Evolutionary conservation across 108 stramenopile genomes (phyloP).

Genomic region (Cylindrotheca fusiformis): DNA sequence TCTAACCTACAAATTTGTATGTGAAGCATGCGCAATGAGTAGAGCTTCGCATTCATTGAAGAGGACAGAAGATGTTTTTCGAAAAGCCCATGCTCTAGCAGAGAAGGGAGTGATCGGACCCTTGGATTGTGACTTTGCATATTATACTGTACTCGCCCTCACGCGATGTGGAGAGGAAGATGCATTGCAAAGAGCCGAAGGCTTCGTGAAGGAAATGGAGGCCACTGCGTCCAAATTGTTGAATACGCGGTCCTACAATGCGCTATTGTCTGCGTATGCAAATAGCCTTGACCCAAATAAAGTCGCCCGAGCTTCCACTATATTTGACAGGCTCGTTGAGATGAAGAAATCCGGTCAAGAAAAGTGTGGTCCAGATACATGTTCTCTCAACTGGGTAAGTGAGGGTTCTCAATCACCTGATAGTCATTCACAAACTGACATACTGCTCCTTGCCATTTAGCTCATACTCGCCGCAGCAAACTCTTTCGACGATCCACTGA

Average conservation of each 20-base stretch:
- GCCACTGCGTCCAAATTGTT: background rate
- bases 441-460: background rate
- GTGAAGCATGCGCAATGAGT: conserved; percentile 13
- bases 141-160: background rate
- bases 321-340: conserved; percentile 8
- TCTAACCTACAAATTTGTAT: conserved; percentile 14
- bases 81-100: conserved; percentile 1
- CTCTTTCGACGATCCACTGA: background rate
- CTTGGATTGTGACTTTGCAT: background rate
- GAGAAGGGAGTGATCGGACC: background rate
- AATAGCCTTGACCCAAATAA: background rate
- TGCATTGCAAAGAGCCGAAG: conserved; percentile 10
- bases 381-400: conserved; percentile 47
- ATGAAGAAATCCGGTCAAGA: conserved; percentile 17
- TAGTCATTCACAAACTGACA: background rate
- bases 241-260: conserved; percentile 32
- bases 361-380: conserved; percentile 52
- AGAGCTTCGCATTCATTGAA: background rate
- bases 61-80: conserved; percentile 3
- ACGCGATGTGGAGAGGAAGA: conserved; percentile 5
- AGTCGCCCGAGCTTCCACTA: background rate
- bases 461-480: conserved; percentile 6
- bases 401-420: background rate
- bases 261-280: conserved; percentile 45
- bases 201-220: conserved; percentile 23